Base-by-base conservation (phyloP, 345 rosid species). In the Aquilaria sinensis region DNA sequence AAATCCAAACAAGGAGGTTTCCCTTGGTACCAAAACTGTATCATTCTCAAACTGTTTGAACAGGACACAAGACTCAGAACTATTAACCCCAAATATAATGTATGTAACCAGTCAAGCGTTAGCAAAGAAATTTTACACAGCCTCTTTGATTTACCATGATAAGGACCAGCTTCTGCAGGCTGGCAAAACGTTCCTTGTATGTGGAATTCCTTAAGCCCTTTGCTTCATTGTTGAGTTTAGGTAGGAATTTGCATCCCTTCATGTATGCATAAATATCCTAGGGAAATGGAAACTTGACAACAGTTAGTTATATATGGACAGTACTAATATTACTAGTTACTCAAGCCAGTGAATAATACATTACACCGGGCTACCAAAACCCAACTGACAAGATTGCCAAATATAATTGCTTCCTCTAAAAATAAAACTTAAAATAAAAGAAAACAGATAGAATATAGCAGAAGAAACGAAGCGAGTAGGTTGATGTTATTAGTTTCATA, bases 1-100 rank as follows among this genome's bases (percentile, higher is more conserved):
- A 64, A 87, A 84, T 32, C 98, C 92, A 61, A 87, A 92, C 86
- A 81, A 65, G 58, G 98, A 75, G 9, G 96, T 92, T 80, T 87
- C 88, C 67, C 83, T 89, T 2, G 98, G 96, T 73, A 84, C 65
- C 81, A 87, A 69, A 67, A 87, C 76, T 0, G 83, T 75, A 64
- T 89, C 98, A 0, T 87, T 86, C 62, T 89, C 93, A 74, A 92
- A 92, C 98, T 87, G 78, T 60, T 60, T 31, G 47, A 31, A 57
- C 54, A 67, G 11, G 53, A 58, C 47, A 23, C 9, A 6, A 37
- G 5, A 37, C 5, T 9, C 43, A 37, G 43, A 5, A 61, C 41
- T 13, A 53, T 23, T 15, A 37, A 61, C 6, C 37, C 48, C 51
- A 31, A 33, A 32, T 56, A 23, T 5, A 57, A 29, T 14, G 16